Evolutionary conservation across 192 early-diverging fungal genomes (phyloP), one percentile per base, ranked within the genome.

Genomic region (Rhizophagus prolifer): DNA sequence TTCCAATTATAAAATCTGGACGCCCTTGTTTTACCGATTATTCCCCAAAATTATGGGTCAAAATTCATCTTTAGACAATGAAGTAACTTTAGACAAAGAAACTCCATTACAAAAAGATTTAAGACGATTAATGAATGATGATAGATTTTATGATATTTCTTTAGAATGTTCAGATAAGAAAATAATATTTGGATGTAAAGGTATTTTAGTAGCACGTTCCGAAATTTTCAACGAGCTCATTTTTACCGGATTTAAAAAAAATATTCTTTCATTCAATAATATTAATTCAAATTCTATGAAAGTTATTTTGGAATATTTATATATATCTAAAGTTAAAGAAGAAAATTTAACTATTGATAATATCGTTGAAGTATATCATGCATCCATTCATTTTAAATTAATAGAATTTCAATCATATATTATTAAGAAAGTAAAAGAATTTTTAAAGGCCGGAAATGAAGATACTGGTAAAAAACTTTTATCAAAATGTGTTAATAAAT

Each of bases 251-350:
- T n/a, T 21, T 21, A 1, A 21, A 54, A 54, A 21, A 14, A 7
- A 54, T 6, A 54, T 7, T 7, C 14, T 66, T 19, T 66, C 26
- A 36, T 66, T 66, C 12, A 28, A 14, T 14, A 26, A 66, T 36
- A 66, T 66, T 34, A 66, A 66, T 19, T 34, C 34, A 28, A 19
- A 28, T 66, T 16, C 64, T 36, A 66, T 66, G 64, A 66, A 66
- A 66, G 64, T 36, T 2, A 66, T 66, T 21, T 21, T 66, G n/a
- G 64, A 66, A 36, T 66, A 34, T 66, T 66, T 66, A 26, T 66
- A 66, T 66, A 14, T 26, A 7, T 54, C 50, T 16, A n/a, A 21
- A 8, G 64, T 36, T 34, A 2, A 36, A 28, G 3, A 66, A 19
- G 9, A 30, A 28, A 36, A 34, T 14, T n/a, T 66, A 26, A 66